phyloP scores from a whole-genome alignment of 306 rosid genomes.

The Canavalia gladiata region DNA sequence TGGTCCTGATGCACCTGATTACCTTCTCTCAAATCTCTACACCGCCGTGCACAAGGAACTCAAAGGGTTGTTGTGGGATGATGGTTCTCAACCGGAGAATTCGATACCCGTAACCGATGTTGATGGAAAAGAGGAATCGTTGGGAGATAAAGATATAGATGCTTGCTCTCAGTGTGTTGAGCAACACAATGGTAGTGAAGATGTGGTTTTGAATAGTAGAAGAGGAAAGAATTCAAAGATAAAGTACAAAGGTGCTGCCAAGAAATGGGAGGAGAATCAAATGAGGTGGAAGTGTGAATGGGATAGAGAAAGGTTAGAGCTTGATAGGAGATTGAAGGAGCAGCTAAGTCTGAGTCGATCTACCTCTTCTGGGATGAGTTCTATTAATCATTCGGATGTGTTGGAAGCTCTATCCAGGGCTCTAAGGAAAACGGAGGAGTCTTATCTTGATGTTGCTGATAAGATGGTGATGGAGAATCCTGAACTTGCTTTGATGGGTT shows the following conservation, averaged over 20 bases:
- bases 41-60: conserved; percentile 79
- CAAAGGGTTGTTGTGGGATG: conserved; percentile 93
- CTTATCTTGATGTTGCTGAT: conserved; percentile 86
- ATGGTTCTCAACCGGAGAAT: conserved; percentile 54
- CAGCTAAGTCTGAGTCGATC: conserved; percentile 66
- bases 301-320: conserved; percentile 89
- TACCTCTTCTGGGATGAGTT: conserved; percentile 42
- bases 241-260: conserved; percentile 65
- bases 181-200: conserved; percentile 63
- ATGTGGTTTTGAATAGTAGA: conserved; percentile 50
- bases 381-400: conserved; percentile 75
- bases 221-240: conserved; percentile 53
- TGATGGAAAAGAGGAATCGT: neutral
- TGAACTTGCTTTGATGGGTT: conserved; percentile 95
- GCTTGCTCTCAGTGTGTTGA: conserved; percentile 70
- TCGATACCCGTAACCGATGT: neutral
- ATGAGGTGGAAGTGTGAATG: conserved; percentile 95
- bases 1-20: conserved; percentile 99
- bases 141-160: conserved; percentile 51
- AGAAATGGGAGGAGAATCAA: conserved; percentile 90
- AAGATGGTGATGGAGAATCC: conserved; percentile 88
- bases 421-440: conserved; percentile 86
- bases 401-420: conserved; percentile 86
- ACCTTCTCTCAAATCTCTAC: conserved; percentile 78
- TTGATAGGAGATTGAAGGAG: conserved; percentile 85